Evolutionary conservation across 345 rosid genomes (phyloP), one percentile per base, ranked within the genome.

Genomic region (Hypericum androsaemum): DNA sequence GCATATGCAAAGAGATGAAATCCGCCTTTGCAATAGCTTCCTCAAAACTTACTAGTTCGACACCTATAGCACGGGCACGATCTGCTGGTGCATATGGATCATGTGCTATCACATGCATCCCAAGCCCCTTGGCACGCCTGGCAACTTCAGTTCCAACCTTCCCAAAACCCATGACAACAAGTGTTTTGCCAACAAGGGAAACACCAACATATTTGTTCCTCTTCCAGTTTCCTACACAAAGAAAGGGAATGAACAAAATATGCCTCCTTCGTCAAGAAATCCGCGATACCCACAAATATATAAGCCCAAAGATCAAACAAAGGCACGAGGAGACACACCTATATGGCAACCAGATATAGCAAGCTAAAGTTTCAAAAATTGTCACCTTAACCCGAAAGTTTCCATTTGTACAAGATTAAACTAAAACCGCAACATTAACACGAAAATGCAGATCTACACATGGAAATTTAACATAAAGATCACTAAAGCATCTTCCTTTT

Each of bases 141-240:
- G 69, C 63, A 16, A 64, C 69, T 46, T 64, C 64, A 14, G 64
- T 52, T 43, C 69, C 69, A 5, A 64, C 69, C 45, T 64, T 64
- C 37, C 69, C 69, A 36, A 64, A 64, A 16, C 69, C 64, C 52
- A 58, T 64, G 11, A 64, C 59, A 28, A 58, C 69, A 39, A 64
- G 55, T n/a, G 55, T 64, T 37, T 64, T 64, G 37, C 64, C 69
- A 37, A 64, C 52, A 11, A 58, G 59, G 3, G 69, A 64, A 42
- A 64, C 69, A 15, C 69, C 69, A 7, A 64, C 44, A 47, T 58
- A 58, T 28, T 64, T 64, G 64, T 46, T 58, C 22, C 64, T 58
- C 54, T 45, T 54, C 69, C 69, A 64, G 40, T 64, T 64, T 5
- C 69, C 69, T 64, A 54, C 13, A 36, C 22, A 17, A 46, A 13